Evolutionary conservation across 495 filamentous ascomycete species (phyloP).

Genomic region (Filosporella fistucella): DNA sequence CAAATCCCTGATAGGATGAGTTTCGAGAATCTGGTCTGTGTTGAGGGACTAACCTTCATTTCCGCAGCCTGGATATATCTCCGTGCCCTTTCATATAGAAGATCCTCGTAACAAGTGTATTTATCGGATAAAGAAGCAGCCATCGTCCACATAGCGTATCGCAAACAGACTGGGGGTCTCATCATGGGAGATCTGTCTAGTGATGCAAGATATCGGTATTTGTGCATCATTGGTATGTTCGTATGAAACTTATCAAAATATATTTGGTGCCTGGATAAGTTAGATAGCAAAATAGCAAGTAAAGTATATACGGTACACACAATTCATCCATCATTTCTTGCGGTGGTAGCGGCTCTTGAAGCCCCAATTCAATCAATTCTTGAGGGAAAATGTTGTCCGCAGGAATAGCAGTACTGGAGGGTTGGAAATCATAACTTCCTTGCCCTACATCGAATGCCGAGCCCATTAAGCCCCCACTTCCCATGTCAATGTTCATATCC

Average conservation of each 20-base stretch:
- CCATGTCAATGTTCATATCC: conserved; percentile 16
- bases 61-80: conserved; percentile 87
- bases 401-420: conserved; percentile 13
- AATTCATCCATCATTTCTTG: conserved; percentile 87
- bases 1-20: conserved; percentile 47
- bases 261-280: conserved; percentile 57
- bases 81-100: conserved; percentile 82
- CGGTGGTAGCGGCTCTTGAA: conserved; percentile 84
- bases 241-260: conserved; percentile 87
- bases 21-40: background rate
- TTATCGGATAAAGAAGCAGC: conserved; percentile 81
- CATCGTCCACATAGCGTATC: conserved; percentile 91
- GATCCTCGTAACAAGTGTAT: conserved; percentile 64
- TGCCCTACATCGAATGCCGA: conserved; percentile 10
- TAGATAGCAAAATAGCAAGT: background rate
- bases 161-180: conserved; percentile 80
- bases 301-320: conserved; percentile 43
- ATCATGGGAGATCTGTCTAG: conserved; percentile 73
- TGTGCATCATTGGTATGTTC: conserved; percentile 81
- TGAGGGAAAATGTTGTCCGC: conserved; percentile 51
- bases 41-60: conserved; percentile 56
- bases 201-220: conserved; percentile 71
- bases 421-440: conserved; percentile 1
- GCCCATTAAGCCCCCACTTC: conserved; percentile 10
- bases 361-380: conserved; percentile 87